A percentile compares a stretch with the other conserved stretches of the same genome.
Conservation (phyloP, 345 rosid species). For the Brassica rapa region DNA sequence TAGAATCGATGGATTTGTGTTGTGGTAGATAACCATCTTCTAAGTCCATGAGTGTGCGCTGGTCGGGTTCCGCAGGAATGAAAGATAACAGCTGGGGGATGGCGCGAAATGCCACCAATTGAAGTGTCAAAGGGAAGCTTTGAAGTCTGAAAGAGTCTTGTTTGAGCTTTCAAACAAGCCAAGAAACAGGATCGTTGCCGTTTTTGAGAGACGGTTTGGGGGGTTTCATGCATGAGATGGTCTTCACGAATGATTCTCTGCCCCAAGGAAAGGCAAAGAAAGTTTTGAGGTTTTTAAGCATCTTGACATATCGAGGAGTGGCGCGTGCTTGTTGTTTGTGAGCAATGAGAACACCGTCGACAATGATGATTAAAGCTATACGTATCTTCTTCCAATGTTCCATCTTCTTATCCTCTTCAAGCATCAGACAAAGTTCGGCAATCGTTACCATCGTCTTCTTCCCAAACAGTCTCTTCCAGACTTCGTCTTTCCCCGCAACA, state of each 20-base stretch:
- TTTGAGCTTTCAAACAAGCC: background rate
- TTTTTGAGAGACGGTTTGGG: background rate
- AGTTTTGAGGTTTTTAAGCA: no score
- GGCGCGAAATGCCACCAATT: no score
- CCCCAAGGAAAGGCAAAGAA: no score
- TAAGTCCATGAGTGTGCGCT: background rate
- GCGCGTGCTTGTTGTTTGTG: no score
- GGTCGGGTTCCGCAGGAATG: background rate
- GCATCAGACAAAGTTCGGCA: no score
- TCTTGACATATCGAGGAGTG: no score
- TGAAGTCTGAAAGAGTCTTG: background rate
- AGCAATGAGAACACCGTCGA: background rate
- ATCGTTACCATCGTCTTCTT: no score
- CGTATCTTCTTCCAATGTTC: background rate
- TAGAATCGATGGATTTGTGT: background rate
- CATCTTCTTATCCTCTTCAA: background rate
- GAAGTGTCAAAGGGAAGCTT: background rate
- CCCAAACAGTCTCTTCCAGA: no score
- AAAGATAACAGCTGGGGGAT: background rate
- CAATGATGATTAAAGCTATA: no score
- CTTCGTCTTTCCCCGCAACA: no score
- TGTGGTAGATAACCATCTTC: background rate
- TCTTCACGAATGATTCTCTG: background rate
- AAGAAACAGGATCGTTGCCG: background rate
- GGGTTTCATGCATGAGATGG: background rate